A percentile compares a stretch with the other conserved stretches of the same genome.
Evolutionary conservation across 371 early-diverging fungal species (phyloP).

Genomic region (Blastocladiella emersonii): DNA sequence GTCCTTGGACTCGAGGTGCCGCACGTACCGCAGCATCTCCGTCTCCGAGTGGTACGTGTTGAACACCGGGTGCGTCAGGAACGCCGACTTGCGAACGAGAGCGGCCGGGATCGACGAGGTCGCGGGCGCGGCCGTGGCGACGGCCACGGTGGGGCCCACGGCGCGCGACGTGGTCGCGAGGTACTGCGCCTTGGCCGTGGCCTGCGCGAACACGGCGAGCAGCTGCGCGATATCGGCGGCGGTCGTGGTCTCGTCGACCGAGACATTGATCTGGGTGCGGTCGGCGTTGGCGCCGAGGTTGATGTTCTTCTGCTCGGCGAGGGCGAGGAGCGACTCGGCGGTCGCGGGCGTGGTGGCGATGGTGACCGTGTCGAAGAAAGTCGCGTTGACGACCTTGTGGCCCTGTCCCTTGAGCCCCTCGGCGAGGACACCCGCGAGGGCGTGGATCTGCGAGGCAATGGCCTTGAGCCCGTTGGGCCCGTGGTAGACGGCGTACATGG

Average conservation of each 20-base stretch:
- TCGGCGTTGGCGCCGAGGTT: slow-evolving; percentile 66
- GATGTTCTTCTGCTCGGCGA: slow-evolving; percentile 61
- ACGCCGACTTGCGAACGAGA: slow-evolving; percentile 57
- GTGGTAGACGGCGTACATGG: slow-evolving; percentile 93
- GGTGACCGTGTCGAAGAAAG: slow-evolving; percentile 86
- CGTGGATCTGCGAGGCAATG: slow-evolving; percentile 84
- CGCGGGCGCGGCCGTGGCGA: slow-evolving; percentile 11
- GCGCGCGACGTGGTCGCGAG: slow-evolving; percentile 5
- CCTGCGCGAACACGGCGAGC: slow-evolving; percentile 50
- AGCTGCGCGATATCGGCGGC: slow-evolving; percentile 62
- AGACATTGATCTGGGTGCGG: slow-evolving; percentile 31
- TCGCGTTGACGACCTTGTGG: slow-evolving; percentile 57
- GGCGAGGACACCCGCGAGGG: slow-evolving; percentile 70
- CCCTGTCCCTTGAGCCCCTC: slow-evolving; percentile 52
- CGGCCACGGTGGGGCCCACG: slow-evolving; percentile 24
- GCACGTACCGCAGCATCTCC: slow-evolving; percentile 92
- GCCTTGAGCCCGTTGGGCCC: slow-evolving; percentile 79
- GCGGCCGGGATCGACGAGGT: slow-evolving; percentile 37
- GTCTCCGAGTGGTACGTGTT: slow-evolving; percentile 94
- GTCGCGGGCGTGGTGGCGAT: slow-evolving; percentile 39
- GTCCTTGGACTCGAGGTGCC: slow-evolving; percentile 85
- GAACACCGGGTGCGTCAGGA: slow-evolving; percentile 78
- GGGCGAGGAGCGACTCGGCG: slow-evolving; percentile 39
- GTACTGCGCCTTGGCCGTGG: slow-evolving; percentile 23
- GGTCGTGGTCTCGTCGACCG: slow-evolving; percentile 81